Conservation (phyloP, 306 rosid genomes). For the Vigna trinervia region DNA sequence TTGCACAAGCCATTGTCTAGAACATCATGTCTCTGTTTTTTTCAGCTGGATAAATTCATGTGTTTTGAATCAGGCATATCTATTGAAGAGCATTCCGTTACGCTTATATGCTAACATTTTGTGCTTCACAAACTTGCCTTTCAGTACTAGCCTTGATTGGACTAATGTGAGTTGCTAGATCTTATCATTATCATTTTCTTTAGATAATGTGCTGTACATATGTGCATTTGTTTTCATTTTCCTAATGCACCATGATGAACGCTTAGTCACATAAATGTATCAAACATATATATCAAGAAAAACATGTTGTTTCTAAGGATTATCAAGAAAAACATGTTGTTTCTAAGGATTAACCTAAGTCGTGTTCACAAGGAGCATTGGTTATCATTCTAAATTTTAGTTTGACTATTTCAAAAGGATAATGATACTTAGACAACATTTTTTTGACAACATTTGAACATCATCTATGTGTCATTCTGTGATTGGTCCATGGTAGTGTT, state of each 20-base stretch:
- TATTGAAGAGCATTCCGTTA: conserved; percentile 72
- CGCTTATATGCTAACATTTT: conserved; percentile 62
- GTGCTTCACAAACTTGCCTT: conserved; percentile 55
- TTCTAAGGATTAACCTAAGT: no score
- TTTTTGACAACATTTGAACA: no score
- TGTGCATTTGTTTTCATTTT: not conserved
- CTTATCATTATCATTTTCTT: conserved; percentile 16
- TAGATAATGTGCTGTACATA: not conserved
- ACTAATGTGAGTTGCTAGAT: conserved; percentile 60
- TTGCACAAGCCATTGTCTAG: not conserved
- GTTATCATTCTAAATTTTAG: no score
- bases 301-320: no score
- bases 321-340: no score
- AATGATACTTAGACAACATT: no score
- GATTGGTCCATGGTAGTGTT: no score
- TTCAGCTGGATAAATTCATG: not conserved
- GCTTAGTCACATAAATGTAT: no score
- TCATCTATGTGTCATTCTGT: no score
- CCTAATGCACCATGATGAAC: not conserved
- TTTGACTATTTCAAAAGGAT: no score
- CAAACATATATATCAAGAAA: no score
- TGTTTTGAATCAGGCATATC: conserved; percentile 56
- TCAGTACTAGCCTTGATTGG: conserved; percentile 68
- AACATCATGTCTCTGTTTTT: not conserved
- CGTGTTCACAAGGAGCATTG: no score